Conservation (phyloP, 1,284 basidiomycete genomes). For the Phellopilus nigrolimitatus region DNA sequence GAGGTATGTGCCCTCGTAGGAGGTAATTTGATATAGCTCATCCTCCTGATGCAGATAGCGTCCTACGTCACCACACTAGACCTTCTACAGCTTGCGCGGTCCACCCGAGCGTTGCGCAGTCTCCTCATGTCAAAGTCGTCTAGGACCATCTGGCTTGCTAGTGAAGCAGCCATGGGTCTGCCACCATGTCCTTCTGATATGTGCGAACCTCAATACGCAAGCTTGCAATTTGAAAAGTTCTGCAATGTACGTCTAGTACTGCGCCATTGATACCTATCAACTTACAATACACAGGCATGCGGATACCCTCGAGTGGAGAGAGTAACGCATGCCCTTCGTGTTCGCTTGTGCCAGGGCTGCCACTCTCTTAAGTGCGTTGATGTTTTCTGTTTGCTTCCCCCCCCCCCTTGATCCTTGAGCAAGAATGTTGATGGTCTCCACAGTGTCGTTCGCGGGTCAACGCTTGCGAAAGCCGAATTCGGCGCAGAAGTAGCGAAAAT, state of each 20-base stretch:
- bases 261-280: not conserved
- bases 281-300: not conserved
- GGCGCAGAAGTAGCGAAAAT: not conserved
- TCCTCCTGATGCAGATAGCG: not conserved
- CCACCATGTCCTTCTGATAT: conserved; percentile 32
- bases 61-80: conserved; percentile 14
- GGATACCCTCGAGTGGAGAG: not conserved
- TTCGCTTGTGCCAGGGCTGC: not conserved
- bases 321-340: not conserved
- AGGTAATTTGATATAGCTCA: too few relatives aligned
- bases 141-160: conserved; percentile 18
- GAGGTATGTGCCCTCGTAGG: too few relatives aligned
- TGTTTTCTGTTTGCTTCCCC: not conserved
- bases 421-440: not conserved
- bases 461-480: too few relatives aligned
- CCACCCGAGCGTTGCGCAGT: conserved; percentile 16
- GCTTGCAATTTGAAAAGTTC: conserved; percentile 28
- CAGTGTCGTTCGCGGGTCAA: not conserved
- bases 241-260: not conserved
- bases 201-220: conserved; percentile 29
- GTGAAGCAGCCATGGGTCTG: conserved; percentile 17
- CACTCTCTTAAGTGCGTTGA: not conserved
- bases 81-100: conserved; percentile 20
- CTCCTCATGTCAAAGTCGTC: conserved; percentile 19
- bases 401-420: too few relatives aligned